Evolutionary conservation across 495 filamentous ascomycete genomes (phyloP).

Genomic region (Amniculicola lignicola): DNA sequence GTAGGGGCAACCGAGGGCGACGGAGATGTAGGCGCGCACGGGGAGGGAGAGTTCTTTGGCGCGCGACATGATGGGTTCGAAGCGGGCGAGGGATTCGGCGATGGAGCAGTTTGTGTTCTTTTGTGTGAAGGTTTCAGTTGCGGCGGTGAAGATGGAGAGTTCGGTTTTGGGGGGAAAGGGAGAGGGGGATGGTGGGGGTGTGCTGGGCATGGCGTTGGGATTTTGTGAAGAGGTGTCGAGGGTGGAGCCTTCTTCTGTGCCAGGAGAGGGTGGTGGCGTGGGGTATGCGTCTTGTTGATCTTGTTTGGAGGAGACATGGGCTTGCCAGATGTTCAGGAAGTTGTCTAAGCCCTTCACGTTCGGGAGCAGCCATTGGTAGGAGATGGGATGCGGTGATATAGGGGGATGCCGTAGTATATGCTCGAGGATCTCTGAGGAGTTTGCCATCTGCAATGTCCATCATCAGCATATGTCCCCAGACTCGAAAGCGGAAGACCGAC

Average conservation of each 20-base stretch:
- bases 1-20: constrained; percentile 91
- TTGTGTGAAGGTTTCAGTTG: constrained; percentile 86
- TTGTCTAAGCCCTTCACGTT: constrained; percentile 78
- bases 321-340: constrained; percentile 46
- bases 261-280: constrained; percentile 37
- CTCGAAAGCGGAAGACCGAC: constrained; percentile 45
- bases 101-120: constrained; percentile 91
- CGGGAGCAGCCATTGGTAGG: constrained; percentile 91
- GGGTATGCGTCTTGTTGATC: constrained; percentile 37
- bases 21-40: constrained; percentile 91
- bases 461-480: constrained; percentile 4
- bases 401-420: constrained; percentile 63
- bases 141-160: constrained; percentile 87
- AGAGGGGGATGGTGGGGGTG: no score
- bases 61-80: constrained; percentile 67
- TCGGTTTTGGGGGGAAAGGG: constrained; percentile 56
- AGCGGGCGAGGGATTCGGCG: constrained; percentile 71
- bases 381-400: constrained; percentile 59
- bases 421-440: constrained; percentile 77
- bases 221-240: constrained; percentile 44
- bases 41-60: constrained; percentile 69
- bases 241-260: constrained; percentile 42
- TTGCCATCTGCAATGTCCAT: constrained; percentile 70
- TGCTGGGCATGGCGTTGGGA: constrained; percentile 44
- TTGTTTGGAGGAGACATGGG: constrained; percentile 35